Conservation (phyloP, 2,329 filamentous ascomycete genomes). For the Ilyonectria sp. region DNA sequence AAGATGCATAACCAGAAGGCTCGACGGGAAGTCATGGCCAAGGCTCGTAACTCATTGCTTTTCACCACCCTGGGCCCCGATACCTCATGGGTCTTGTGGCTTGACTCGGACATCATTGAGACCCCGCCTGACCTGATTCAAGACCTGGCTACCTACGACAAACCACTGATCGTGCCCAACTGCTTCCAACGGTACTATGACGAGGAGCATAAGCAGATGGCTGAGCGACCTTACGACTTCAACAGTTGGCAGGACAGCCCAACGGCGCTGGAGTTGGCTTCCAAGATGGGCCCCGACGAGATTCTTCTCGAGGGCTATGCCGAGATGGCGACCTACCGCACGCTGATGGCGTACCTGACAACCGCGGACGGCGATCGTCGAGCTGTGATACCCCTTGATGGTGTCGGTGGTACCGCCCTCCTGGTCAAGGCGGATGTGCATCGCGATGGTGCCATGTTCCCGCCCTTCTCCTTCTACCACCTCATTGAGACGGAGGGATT, state of each 20-base stretch:
- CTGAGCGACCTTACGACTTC: conserved; percentile 92
- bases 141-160: conserved; percentile 89
- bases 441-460: conserved; percentile 98
- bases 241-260: conserved; percentile 97
- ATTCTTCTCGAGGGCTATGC: conserved; percentile 94
- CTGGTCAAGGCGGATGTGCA: conserved; percentile 98
- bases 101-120: conserved; percentile 93
- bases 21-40: conserved; percentile 90
- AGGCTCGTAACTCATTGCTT: conserved; percentile 92
- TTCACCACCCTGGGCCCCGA: conserved; percentile 94
- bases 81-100: conserved; percentile 97
- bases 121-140: conserved; percentile 89
- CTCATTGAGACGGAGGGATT: conserved; percentile 98
- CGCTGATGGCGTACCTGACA: conserved; percentile 89
- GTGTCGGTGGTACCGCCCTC: conserved; percentile 92
- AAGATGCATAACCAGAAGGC: conserved; percentile 92
- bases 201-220: conserved; percentile 75
- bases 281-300: conserved; percentile 90
- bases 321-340: conserved; percentile 92
- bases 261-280: conserved; percentile 81
- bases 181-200: conserved; percentile 93
- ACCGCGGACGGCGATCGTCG: conserved; percentile 70
- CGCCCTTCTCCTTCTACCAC: conserved; percentile 95
- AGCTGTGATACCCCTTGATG: conserved; percentile 84
- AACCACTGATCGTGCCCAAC: conserved; percentile 94